A percentile compares a stretch with the other conserved stretches of the same genome.
These are phyloP conservation scores for Fusarium oligoseptatum DNA, from an alignment of 2,329 filamentous ascomycete species.

Conservation along the genomic window DNA sequence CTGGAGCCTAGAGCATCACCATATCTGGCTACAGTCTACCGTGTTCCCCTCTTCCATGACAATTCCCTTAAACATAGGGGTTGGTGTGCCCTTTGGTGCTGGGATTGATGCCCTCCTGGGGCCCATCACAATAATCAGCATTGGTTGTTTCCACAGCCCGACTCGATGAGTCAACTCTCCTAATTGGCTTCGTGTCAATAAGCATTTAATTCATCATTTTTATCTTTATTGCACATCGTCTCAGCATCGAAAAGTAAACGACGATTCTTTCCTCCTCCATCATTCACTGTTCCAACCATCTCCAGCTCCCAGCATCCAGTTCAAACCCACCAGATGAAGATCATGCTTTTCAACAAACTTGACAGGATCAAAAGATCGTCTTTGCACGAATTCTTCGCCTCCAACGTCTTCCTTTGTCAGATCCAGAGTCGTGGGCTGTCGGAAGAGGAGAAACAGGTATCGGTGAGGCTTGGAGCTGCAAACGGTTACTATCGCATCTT, in stretches of 20 bases:
- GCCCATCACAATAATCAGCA: too few relatives aligned
- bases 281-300: conserved; percentile 56
- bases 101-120: too few relatives aligned
- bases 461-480: conserved; percentile 62
- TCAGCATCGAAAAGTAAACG: not conserved
- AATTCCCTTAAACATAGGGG: too few relatives aligned
- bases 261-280: not conserved
- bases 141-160: too few relatives aligned
- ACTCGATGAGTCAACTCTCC: not conserved
- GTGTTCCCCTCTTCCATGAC: too few relatives aligned
- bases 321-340: conserved; percentile 56
- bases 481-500: not conserved
- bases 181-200: not conserved
- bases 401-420: conserved; percentile 59
- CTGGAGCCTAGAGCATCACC: too few relatives aligned
- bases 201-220: not conserved
- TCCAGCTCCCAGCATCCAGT: conserved; percentile 62
- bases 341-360: conserved; percentile 56
- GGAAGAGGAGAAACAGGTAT: conserved; percentile 61
- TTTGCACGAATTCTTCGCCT: conserved; percentile 61
- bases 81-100: too few relatives aligned
- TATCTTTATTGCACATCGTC: not conserved
- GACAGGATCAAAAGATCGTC: conserved; percentile 57
- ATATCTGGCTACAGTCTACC: too few relatives aligned
- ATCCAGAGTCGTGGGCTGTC: conserved; percentile 53